phyloP scores from a whole-genome alignment of 495 filamentous ascomycete species.

The Chaetomidium leptoderma region DNA sequence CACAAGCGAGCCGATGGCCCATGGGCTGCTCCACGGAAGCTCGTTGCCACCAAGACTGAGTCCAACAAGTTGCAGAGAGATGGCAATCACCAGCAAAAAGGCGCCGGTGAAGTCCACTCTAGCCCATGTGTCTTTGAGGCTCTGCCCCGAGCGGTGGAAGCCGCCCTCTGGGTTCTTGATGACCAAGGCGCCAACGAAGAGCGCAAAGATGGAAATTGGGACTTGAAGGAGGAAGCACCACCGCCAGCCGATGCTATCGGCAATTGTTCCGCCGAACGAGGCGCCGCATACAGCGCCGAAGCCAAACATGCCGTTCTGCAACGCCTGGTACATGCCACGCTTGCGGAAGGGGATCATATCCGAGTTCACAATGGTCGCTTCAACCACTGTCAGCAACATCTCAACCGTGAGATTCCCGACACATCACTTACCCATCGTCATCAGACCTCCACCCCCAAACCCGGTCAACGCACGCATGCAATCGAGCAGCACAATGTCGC shows the following conservation, averaged over 20 bases:
- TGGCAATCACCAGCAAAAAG: slow-evolving; percentile 51
- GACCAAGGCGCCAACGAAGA: slow-evolving; percentile 51
- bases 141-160: slow-evolving; percentile 20
- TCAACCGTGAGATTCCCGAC: no score
- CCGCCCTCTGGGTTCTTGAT: slow-evolving; percentile 42
- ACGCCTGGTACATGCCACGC: slow-evolving; percentile 61
- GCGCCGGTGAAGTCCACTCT: slow-evolving; percentile 56
- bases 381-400: slow-evolving; percentile 8
- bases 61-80: slow-evolving; percentile 55
- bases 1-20: slow-evolving; percentile 51
- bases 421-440: slow-evolving; percentile 54
- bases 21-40: slow-evolving; percentile 53
- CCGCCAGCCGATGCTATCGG: slow-evolving; percentile 49
- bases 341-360: slow-evolving; percentile 62
- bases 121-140: slow-evolving; percentile 44
- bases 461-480: slow-evolving; percentile 49
- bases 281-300: slow-evolving; percentile 51
- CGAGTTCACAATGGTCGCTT: slow-evolving; percentile 61
- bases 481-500: slow-evolving; percentile 40
- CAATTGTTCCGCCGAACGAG: slow-evolving; percentile 46
- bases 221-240: slow-evolving; percentile 49
- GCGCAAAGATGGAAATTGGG: slow-evolving; percentile 52
- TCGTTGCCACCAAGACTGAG: slow-evolving; percentile 61
- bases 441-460: slow-evolving; percentile 57
- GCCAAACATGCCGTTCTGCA: slow-evolving; percentile 59